phyloP scores from a whole-genome alignment of 176 grass and related monocot species.

The Bolboschoenus planiculmis region DNA sequence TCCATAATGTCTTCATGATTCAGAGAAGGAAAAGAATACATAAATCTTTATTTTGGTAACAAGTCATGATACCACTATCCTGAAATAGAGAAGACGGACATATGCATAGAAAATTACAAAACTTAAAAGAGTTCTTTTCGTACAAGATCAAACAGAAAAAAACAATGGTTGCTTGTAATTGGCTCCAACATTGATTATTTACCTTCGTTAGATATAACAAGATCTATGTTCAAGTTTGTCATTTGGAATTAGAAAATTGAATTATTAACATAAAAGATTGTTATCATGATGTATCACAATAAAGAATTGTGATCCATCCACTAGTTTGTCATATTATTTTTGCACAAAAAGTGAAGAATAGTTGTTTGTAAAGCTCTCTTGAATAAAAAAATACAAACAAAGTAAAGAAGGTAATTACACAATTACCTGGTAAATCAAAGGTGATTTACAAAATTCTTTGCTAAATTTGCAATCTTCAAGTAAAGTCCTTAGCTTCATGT shows the following conservation, averaged over 20 bases:
- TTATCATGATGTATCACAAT: not conserved
- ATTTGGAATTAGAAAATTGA: not conserved
- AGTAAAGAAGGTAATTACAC: not conserved
- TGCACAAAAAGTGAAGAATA: not conserved
- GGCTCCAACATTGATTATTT: too few species aligned
- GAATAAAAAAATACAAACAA: conserved; percentile 7
- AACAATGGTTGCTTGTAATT: not conserved
- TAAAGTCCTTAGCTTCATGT: conserved; percentile 81
- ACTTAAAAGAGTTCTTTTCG: not conserved
- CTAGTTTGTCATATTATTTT: not conserved
- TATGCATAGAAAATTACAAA: not conserved
- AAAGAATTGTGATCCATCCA: not conserved
- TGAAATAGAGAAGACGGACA: not conserved
- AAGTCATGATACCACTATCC: not conserved
- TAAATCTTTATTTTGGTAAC: not conserved
- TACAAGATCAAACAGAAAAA: not conserved
- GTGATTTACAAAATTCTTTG: conserved; percentile 78
- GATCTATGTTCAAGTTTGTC: not conserved
- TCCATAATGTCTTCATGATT: not conserved
- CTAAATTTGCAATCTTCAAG: conserved; percentile 64
- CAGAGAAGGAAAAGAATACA: not conserved
- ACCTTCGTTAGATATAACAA: not conserved
- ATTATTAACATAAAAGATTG: not conserved
- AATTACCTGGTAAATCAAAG: conserved; percentile 80
- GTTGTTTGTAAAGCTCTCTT: not conserved